Conservation (phyloP, 2,329 filamentous ascomycete genomes). For the Fonsecaea pedrosoi region DNA sequence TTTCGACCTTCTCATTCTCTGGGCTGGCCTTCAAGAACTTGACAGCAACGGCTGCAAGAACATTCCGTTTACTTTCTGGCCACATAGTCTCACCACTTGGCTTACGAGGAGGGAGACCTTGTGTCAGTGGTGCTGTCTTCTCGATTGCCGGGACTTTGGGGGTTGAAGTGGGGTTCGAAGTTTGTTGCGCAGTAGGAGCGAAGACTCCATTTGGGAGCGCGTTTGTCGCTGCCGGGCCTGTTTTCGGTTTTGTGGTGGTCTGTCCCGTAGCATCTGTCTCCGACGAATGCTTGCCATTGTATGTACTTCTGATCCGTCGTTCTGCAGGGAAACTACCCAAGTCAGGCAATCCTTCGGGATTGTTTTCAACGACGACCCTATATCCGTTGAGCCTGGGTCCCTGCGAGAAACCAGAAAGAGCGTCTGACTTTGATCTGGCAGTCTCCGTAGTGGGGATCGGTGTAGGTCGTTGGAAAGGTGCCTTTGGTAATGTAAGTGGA, state of each 20-base stretch:
- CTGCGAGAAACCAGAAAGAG: neutral
- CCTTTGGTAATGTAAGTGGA: too few species aligned
- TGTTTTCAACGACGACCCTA: slow-evolving; percentile 36
- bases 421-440: neutral
- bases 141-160: neutral
- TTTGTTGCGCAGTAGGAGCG: neutral
- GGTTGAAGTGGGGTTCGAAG: neutral
- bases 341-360: slow-evolving; percentile 38
- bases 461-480: neutral
- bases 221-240: too few species aligned
- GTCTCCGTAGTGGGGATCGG: neutral
- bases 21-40: slow-evolving; percentile 53
- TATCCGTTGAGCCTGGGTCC: slow-evolving; percentile 29
- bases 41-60: slow-evolving; percentile 58
- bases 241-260: neutral
- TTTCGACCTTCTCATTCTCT: slow-evolving; percentile 50
- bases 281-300: slow-evolving; percentile 8
- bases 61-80: slow-evolving; percentile 56
- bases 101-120: slow-evolving; percentile 19
- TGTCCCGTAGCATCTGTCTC: neutral
- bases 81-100: slow-evolving; percentile 51
- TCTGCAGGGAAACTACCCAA: slow-evolving; percentile 43
- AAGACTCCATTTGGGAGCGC: too few species aligned
- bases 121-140: slow-evolving; percentile 8
- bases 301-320: slow-evolving; percentile 34